Percentiles rank a stretch among this genome's conserved stretches.
Conservation (phyloP, 768 basidiomycete genomes). For the Lentinula detonsa region DNA sequence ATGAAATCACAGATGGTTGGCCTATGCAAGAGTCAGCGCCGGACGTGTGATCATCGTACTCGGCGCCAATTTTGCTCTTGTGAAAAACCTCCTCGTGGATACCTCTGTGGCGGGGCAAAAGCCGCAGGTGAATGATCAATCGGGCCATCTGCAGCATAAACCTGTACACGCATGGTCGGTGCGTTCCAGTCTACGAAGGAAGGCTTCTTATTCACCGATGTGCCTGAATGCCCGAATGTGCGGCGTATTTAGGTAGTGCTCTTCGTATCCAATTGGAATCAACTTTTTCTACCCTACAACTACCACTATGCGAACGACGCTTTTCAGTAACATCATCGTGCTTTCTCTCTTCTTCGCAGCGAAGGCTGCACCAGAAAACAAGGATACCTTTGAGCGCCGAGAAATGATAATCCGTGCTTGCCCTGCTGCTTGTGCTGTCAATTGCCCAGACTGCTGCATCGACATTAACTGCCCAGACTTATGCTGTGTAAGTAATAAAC, state of each 20-base stretch:
- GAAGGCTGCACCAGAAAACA: background rate
- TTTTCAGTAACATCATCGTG: background rate
- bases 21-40: background rate
- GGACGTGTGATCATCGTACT: background rate
- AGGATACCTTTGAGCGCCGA: background rate
- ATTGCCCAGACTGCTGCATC: background rate
- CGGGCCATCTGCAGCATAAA: background rate
- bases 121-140: background rate
- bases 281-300: background rate
- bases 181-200: background rate
- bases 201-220: background rate
- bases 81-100: background rate
- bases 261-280: background rate
- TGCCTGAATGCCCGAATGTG: background rate
- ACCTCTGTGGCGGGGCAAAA: background rate
- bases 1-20: background rate
- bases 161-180: background rate
- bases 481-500: background rate
- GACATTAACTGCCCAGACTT: slow-evolving; percentile 1
- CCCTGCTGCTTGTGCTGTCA: background rate
- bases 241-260: background rate
- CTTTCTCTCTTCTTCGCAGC: background rate
- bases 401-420: background rate
- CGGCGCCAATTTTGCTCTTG: background rate
- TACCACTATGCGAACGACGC: background rate